These are phyloP conservation scores for Herpetomonas tarakana DNA, from an alignment of 208 protist genomes.

Conservation along the genomic window DNA sequence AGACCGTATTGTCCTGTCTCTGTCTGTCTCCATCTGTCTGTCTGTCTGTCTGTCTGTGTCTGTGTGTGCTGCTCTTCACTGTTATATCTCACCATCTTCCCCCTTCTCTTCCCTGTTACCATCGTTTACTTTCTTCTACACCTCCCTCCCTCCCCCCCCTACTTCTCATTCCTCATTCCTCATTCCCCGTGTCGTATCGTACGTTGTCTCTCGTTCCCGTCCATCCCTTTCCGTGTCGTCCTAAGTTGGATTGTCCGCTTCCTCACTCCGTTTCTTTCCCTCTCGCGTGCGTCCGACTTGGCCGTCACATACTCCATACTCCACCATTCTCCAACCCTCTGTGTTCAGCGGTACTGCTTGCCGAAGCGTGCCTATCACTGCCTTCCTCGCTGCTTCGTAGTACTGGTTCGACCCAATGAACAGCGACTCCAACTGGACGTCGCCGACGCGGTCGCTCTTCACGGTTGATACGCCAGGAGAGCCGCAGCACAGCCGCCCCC, in stretches of 20 bases:
- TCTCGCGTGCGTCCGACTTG: background rate
- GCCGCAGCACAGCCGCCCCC: conserved; percentile 8
- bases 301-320: background rate
- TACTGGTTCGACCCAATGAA: too few relatives aligned
- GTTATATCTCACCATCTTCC: conserved; percentile 8
- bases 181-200: conserved; percentile 1
- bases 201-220: conserved; percentile 1
- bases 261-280: background rate
- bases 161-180: background rate
- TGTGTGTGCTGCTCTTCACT: too few relatives aligned
- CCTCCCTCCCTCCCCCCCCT: background rate
- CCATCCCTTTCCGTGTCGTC: background rate
- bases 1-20: too few relatives aligned
- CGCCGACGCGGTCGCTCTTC: background rate
- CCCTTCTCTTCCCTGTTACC: background rate
- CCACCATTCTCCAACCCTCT: background rate
- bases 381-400: too few relatives aligned
- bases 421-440: background rate
- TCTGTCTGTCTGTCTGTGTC: too few relatives aligned
- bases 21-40: too few relatives aligned
- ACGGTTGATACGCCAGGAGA: background rate
- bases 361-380: too few relatives aligned
- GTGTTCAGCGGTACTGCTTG: too few relatives aligned
- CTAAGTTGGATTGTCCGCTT: conserved; percentile 1
- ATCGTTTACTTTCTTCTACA: background rate